A percentile compares a stretch with the other conserved stretches of the same genome.
phyloP scores from a whole-genome alignment of 2,329 filamentous ascomycete genomes.

The Gyromitra esculenta region DNA sequence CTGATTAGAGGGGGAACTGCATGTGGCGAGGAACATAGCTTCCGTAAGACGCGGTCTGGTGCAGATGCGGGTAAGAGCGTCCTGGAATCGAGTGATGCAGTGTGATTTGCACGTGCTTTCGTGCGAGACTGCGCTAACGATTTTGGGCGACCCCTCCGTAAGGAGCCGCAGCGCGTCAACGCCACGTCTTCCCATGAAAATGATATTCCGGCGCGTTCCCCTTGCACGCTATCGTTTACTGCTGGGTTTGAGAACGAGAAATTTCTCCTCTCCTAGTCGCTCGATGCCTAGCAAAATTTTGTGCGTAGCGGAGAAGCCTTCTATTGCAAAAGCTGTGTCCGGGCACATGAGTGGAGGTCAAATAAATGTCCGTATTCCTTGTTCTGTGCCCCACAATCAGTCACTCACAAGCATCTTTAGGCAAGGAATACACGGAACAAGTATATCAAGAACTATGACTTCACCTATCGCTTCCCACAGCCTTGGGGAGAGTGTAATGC shows the following conservation, averaged over 20 bases:
- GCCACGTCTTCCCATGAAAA: constrained; percentile 17
- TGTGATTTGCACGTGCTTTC: constrained; percentile 7
- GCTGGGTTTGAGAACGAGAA: not conserved
- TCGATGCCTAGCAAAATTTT: constrained; percentile 65
- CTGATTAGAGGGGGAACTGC: too few relatives aligned
- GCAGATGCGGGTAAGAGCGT: too few relatives aligned
- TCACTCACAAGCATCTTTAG: constrained; percentile 62
- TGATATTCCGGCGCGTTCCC: constrained; percentile 1
- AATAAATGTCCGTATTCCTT: constrained; percentile 59
- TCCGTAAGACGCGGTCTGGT: too few relatives aligned
- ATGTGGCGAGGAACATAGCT: too few relatives aligned
- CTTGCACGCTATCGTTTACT: not conserved
- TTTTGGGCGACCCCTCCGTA: not conserved
- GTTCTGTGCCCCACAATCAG: not conserved
- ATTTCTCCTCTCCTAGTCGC: constrained; percentile 5
- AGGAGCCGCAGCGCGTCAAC: constrained; percentile 30
- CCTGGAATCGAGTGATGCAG: not conserved
- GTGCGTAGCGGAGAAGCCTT: constrained; percentile 87
- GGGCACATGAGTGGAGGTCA: constrained; percentile 83
- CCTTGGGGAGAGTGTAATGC: constrained; percentile 84
- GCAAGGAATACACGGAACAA: constrained; percentile 71
- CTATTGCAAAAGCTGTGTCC: constrained; percentile 93
- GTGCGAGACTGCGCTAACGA: not conserved
- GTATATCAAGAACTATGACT: constrained; percentile 94
- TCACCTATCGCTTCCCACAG: constrained; percentile 84